Conservation (phyloP, 495 filamentous ascomycete species). For the Aspergillus avenaceus region DNA sequence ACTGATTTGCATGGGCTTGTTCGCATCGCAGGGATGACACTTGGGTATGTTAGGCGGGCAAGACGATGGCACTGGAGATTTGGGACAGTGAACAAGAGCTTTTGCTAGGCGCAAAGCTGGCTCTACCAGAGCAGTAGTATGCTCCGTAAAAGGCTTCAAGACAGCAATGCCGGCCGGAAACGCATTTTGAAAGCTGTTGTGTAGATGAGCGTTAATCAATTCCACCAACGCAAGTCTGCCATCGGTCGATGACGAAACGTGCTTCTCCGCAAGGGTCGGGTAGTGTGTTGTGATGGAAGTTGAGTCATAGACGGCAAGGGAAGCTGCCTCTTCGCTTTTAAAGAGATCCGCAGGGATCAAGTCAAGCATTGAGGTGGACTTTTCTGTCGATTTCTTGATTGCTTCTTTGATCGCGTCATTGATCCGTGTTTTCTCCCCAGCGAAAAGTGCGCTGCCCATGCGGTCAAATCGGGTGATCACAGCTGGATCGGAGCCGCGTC, state of each 20-base stretch:
- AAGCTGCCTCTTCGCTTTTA: constrained; percentile 56
- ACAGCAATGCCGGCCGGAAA: constrained; percentile 74
- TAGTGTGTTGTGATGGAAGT: constrained; percentile 59
- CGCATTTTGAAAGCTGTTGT: constrained; percentile 76
- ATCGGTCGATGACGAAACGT: constrained; percentile 45
- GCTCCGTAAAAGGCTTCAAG: constrained; percentile 68
- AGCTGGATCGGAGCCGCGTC: constrained; percentile 65
- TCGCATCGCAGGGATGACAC: constrained; percentile 67
- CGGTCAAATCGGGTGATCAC: constrained; percentile 69
- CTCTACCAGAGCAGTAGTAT: constrained; percentile 66
- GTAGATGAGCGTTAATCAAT: constrained; percentile 83
- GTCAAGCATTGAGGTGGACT: constrained; percentile 54
- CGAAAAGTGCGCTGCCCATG: constrained; percentile 68
- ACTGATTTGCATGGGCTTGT: constrained; percentile 51
- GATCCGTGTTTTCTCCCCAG: constrained; percentile 62
- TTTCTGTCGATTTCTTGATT: constrained; percentile 51
- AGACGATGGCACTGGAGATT: constrained; percentile 64
- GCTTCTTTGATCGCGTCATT: constrained; percentile 63
- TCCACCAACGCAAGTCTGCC: constrained; percentile 61
- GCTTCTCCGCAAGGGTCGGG: constrained; percentile 58
- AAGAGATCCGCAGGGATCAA: constrained; percentile 56
- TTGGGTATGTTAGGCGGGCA: constrained; percentile 78
- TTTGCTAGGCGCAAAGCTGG: constrained; percentile 67
- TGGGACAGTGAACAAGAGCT: constrained; percentile 67
- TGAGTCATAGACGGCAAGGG: constrained; percentile 76